These are phyloP conservation scores for Actinomucor elegans DNA, from an alignment of 371 early-diverging fungal species.

Conservation along the genomic window DNA sequence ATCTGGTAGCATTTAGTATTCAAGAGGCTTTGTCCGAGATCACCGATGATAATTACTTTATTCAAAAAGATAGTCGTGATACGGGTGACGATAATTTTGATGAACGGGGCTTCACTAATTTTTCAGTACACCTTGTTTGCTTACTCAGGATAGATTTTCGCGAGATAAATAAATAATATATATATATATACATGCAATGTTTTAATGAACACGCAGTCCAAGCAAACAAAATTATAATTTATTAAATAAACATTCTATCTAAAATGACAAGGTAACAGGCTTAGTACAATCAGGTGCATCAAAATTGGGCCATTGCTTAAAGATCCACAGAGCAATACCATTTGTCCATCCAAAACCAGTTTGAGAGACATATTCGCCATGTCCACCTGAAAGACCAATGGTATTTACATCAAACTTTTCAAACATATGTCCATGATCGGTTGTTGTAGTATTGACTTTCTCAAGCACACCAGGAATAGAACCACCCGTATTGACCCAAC, in stretches of 20 bases:
- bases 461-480: constrained; percentile 41
- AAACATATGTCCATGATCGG: constrained; percentile 70
- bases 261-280: constrained; percentile 1
- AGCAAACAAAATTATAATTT: too few species aligned
- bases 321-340: constrained; percentile 74
- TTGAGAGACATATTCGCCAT: constrained; percentile 88
- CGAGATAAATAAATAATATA: too few species aligned
- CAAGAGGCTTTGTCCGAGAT: too few species aligned
- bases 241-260: neutral
- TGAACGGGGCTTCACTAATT: too few species aligned
- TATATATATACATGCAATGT: too few species aligned
- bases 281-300: constrained; percentile 42
- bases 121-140: too few species aligned
- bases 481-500: constrained; percentile 75
- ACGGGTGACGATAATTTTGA: too few species aligned
- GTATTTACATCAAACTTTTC: constrained; percentile 74
- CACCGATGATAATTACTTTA: too few species aligned
- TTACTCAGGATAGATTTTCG: too few species aligned
- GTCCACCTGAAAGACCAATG: constrained; percentile 65
- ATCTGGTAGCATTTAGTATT: too few species aligned
- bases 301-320: constrained; percentile 52
- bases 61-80: too few species aligned
- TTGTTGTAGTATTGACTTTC: constrained; percentile 13
- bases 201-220: too few species aligned
- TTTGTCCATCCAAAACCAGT: constrained; percentile 96